Evolutionary conservation across 179 eudicot genomes (phyloP).

Genomic region (Spinacia oleracea): DNA sequence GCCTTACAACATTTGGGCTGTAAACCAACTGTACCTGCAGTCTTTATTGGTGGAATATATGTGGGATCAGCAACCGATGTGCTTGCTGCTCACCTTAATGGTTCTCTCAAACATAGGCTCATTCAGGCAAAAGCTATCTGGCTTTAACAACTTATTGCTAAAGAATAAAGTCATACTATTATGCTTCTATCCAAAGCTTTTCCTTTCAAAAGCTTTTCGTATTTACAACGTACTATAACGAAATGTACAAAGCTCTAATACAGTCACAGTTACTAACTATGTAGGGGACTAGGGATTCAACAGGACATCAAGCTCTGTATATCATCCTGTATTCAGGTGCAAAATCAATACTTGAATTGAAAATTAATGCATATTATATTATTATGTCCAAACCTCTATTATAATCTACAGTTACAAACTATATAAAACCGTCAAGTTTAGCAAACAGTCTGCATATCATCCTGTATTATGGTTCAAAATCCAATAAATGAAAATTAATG

Average conservation of each 20-base stretch:
- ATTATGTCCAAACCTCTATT: no score
- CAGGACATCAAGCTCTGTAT: no score
- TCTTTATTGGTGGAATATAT: conserved; percentile 44
- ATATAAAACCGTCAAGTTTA: background rate
- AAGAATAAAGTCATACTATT: conserved; percentile 7
- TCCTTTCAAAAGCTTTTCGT: conserved; percentile 6
- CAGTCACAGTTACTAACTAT: no score
- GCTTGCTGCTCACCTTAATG: conserved; percentile 44
- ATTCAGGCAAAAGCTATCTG: conserved; percentile 50
- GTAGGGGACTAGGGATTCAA: no score
- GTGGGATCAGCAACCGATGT: conserved; percentile 45
- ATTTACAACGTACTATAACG: no score
- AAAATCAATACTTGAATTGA: no score
- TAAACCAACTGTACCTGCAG: conserved; percentile 46
- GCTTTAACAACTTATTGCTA: conserved; percentile 28
- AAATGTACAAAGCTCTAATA: background rate
- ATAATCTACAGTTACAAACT: no score
- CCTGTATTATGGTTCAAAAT: background rate
- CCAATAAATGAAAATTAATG: background rate
- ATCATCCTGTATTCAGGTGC: no score
- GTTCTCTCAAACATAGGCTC: conserved; percentile 42
- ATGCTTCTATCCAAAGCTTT: conserved; percentile 5
- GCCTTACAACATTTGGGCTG: conserved; percentile 52
- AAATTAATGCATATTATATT: no score
- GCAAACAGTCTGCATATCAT: background rate